Base-by-base conservation (phyloP, 257 asterid species). In the Pogostemon cablin region DNA sequence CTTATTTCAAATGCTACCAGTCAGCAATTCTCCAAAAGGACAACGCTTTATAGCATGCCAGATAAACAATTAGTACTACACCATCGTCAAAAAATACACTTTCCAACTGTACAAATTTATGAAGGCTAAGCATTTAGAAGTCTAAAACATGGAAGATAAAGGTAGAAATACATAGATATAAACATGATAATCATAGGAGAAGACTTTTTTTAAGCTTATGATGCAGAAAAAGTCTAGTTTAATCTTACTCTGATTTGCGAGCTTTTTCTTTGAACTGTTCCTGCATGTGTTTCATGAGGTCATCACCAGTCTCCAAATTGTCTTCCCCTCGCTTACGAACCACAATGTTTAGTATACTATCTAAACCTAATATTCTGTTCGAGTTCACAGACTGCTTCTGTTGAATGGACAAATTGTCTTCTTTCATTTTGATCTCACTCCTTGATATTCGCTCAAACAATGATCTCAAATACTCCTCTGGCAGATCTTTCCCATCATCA, bases 241-340 rank as follows among this genome's bases (percentile, higher is more conserved):
- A 67, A 74, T 74, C 98, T 85, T 95, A 95, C 99, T 95, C 99
- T 3, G 99, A 88, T 79, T 92, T 95, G 78, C 98, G 96, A 81
- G 99, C 98, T 85, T 91, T 95, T 80, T 95, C 99, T 81, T 95
- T 95, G 79, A 95, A 95, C 72, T 95, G 99, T 72, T 95, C 98
- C 85, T 95, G 99, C 99, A 95, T 91, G 84, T 90, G 95, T 77
- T 93, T 84, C 89, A 91, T 89, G 78, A 91, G 97, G 77, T 88
- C 92, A 73, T 95, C 98, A 67, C 97, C 80, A 41, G 91, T 85
- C 80, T 85, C 99, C 97, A 91, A 76, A 82, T 79, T 86, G 72
- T 89, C 96, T 43, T 84, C 87, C 54, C 92, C 99, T 71, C 96
- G 90, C 74, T 86, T 87, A 5, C 96, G 96, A 68, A 92, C 68